Evolutionary conservation across 106 monocot species (phyloP), one percentile per base, ranked within the genome.

Genomic region (Dendrobium chrysotoxum): DNA sequence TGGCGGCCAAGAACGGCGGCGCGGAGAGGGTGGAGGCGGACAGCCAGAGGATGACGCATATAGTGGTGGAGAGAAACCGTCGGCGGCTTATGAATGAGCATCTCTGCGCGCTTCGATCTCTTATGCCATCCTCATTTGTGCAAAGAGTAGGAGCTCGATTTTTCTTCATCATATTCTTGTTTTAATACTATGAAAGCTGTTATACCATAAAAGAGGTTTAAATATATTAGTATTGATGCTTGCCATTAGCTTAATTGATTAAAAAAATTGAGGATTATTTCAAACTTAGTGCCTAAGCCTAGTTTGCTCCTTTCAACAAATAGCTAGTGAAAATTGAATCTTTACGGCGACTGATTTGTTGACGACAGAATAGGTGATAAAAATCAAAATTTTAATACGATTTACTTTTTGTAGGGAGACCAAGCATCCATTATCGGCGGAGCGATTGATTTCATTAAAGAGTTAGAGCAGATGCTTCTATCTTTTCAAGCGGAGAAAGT

Each of bases 31-130:
- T 40, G 13, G 96, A 96, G 74, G 83, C 80, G 7, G 95, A 98
- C 86, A 91, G 66, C 86, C 95, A 99, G 86, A 77, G 98, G 54
- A 90, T 92, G 89, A 90, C 91, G 11, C 98, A 99, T 85, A 99
- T 99, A 74, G 88, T 87, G 12, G 95, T 99, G 23, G 98, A 99
- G 83, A 87, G 98, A n/a, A 99, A 99, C 85, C 90, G 98, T 16
- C 89, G 98, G 7, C 84, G 85, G 8, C 88, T 95, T 58, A 99
- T 99, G 95, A 99, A 99, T 80, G 91, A 91, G 54, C 93, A 95
- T 68, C 91, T 99, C 70, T 70, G 61, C 76, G 40, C 86, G 7
- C 95, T 99, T 45, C 90, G 91, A 35, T 78, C 92, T 28, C 88
- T 99, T 77, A 91, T 99, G 88, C 98, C 98, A 10, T 39, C 89